Evolutionary conservation across 192 early-diverging fungal species (phyloP).

Genomic region (Backusella circina): DNA sequence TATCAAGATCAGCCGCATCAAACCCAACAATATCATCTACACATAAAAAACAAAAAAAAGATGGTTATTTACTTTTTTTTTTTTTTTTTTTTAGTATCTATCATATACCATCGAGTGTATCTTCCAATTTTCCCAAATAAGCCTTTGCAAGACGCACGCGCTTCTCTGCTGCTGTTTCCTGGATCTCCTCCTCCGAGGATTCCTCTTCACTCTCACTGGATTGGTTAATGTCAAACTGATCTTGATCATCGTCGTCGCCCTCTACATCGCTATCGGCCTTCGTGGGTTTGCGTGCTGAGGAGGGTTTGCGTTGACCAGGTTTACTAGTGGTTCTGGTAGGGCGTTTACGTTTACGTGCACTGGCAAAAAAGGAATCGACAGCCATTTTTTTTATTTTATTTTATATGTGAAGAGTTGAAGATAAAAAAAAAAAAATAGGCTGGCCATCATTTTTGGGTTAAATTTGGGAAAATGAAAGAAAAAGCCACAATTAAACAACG

Average conservation of each 20-base stretch:
- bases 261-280: slow-evolving; percentile 29
- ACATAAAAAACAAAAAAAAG: neutral
- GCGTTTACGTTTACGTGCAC: slow-evolving; percentile 22
- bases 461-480: neutral
- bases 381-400: neutral
- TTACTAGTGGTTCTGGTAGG: too few relatives aligned
- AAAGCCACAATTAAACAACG: neutral
- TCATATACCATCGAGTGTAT: slow-evolving; percentile 52
- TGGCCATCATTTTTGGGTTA: neutral
- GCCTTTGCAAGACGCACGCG: slow-evolving; percentile 89
- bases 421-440: neutral
- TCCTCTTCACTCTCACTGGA: slow-evolving; percentile 48
- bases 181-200: slow-evolving; percentile 60
- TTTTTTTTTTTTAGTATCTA: slow-evolving; percentile 18
- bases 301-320: too few relatives aligned
- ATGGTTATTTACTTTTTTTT: slow-evolving; percentile 8
- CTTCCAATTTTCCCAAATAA: slow-evolving; percentile 80
- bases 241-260: slow-evolving; percentile 44
- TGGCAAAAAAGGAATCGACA: slow-evolving; percentile 23
- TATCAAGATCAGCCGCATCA: slow-evolving; percentile 90
- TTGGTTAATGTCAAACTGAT: slow-evolving; percentile 57
- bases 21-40: slow-evolving; percentile 65
- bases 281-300: neutral
- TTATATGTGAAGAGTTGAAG: neutral
- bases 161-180: slow-evolving; percentile 91